phyloP scores from a whole-genome alignment of 768 basidiomycete genomes.

The Melanogaster broomeanus region DNA sequence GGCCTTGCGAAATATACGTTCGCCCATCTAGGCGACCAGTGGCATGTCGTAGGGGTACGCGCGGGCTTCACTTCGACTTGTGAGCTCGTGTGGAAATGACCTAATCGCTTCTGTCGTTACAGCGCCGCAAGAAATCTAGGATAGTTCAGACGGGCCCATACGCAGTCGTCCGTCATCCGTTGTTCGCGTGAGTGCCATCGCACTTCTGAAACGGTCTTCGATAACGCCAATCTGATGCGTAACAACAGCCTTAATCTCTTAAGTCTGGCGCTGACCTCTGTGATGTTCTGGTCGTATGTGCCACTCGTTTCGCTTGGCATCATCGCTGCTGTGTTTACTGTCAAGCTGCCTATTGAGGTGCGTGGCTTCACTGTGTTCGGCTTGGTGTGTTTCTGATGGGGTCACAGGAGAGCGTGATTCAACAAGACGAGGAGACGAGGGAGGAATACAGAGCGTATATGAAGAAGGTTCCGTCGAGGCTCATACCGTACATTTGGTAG shows the following conservation, averaged over 20 bases:
- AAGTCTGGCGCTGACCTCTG: conserved; percentile 9
- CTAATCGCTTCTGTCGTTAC: neutral
- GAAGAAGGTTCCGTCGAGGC: conserved; percentile 18
- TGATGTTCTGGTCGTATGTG: conserved; percentile 28
- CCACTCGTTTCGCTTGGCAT: conserved; percentile 20
- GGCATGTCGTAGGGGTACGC: conserved; percentile 23
- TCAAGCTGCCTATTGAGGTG: conserved; percentile 33
- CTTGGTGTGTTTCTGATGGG: neutral
- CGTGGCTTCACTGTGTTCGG: neutral
- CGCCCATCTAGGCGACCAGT: conserved; percentile 20
- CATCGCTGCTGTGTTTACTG: conserved; percentile 8
- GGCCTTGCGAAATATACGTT: neutral
- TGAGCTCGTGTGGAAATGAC: neutral
- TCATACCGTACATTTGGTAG: conserved; percentile 26
- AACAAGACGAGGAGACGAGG: conserved; percentile 13
- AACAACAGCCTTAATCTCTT: conserved; percentile 8
- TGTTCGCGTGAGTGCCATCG: conserved; percentile 19
- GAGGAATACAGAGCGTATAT: conserved; percentile 23
- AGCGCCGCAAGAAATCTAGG: conserved; percentile 26
- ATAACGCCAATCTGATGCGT: neutral
- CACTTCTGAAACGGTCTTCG: neutral
- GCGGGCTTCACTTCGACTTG: neutral
- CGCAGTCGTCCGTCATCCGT: conserved; percentile 31
- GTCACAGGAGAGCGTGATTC: conserved; percentile 24
- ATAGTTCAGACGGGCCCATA: conserved; percentile 33